Evolutionary conservation across 176 grass and related monocot genomes (phyloP), one percentile per base, ranked within the genome.

Genomic region (Aegilops tauschii): DNA sequence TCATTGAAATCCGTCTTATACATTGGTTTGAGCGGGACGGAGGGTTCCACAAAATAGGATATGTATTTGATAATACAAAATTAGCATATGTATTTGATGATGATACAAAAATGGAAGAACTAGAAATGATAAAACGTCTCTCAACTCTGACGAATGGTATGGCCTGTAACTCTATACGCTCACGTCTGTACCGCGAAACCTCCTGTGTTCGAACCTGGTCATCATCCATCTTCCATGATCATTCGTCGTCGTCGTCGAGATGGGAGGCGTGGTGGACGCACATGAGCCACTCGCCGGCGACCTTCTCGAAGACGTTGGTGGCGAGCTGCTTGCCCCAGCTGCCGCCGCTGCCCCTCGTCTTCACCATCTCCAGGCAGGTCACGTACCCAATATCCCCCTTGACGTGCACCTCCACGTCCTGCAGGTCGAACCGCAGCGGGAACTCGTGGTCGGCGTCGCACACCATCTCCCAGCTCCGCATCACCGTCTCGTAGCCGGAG

Each of bases 391-490:
- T 49, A 70, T 85, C 84, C 13, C 95, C 95, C 12, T 80, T 90
- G 74, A 95, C 85, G 79, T 90, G 85, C 56, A 95, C 95, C 87
- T 90, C 95, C 6, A 98, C 80, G 76, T 93, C 87, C 83, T 90
- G 89, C 67, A 98, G 88, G 82, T 98, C 95, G 36, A 95, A 90
- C 61, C 86, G 90, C 12, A 98, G 85, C 10, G 95, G 95, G 82
- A 98, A 98, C 77, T 98, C 95, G 17, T 92, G 83, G 32, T 89
- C 95, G 2, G 90, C 81, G 21, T 74, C 84, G 3, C 85, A 95
- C 49, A 98, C 96, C 68, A 92, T 88, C 84, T 98, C 96, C 96
- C 96, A 95, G 83, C 96, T 95, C 86, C 81, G 90, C 93, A 94
- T 95, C 49, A 95, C 96, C 82, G 90, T 76, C n/a, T 98, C 96